Evolutionary conservation across 1,284 basidiomycete genomes (phyloP).

Genomic region (Omphalotus olearius): DNA sequence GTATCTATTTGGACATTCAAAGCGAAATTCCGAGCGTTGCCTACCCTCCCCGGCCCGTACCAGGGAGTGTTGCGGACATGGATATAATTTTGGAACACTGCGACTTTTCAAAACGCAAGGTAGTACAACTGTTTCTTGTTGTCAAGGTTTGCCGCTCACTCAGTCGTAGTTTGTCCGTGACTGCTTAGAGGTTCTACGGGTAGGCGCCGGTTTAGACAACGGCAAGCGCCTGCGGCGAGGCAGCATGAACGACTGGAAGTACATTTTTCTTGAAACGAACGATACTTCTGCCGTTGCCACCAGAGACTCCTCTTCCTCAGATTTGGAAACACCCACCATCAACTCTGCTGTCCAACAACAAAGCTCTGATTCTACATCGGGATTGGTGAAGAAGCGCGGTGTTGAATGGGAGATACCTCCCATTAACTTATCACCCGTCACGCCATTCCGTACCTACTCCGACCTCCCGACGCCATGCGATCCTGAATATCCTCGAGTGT

Average conservation of each 20-base stretch:
- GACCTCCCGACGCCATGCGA: constrained; percentile 60
- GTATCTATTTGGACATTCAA: constrained; percentile 73
- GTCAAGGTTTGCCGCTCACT: constrained; percentile 1
- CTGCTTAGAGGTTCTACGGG: constrained; percentile 71
- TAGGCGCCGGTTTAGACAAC: constrained; percentile 70
- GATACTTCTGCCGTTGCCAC: constrained; percentile 20
- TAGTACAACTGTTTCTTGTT: constrained; percentile 26
- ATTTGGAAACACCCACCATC: constrained; percentile 3
- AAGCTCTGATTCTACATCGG: constrained; percentile 27
- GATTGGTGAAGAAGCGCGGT: constrained; percentile 33
- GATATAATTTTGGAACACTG: constrained; percentile 88
- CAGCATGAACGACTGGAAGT: constrained; percentile 60
- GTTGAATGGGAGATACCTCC: constrained; percentile 43
- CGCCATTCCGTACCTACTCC: constrained; percentile 50
- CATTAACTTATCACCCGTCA: constrained; percentile 33
- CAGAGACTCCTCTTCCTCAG: constrained; percentile 10
- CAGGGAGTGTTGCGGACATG: constrained; percentile 80
- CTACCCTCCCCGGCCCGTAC: constrained; percentile 81
- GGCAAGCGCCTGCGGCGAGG: constrained; percentile 57
- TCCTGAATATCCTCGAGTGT: constrained; percentile 65
- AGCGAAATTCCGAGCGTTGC: constrained; percentile 51
- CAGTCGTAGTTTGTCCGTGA: constrained; percentile 66
- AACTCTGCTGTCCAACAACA: constrained; percentile 15
- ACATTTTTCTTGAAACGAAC: constrained; percentile 61
- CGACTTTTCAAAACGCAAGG: constrained; percentile 80